Evolutionary conservation across 1,284 basidiomycete genomes (phyloP).

Genomic region (Prillingera fragicola): DNA sequence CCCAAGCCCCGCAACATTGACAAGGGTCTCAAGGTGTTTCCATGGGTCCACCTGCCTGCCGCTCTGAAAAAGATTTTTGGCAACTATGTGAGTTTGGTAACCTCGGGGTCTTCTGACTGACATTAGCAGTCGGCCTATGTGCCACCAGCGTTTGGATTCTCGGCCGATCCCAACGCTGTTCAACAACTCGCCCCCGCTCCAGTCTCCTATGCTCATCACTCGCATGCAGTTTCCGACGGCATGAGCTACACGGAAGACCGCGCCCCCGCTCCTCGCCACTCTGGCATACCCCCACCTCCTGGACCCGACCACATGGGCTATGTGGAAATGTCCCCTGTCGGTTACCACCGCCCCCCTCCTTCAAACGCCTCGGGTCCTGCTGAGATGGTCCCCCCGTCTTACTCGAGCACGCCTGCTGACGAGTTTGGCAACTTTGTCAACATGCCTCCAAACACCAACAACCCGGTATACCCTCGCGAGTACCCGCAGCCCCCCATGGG

Average conservation of each 20-base stretch:
- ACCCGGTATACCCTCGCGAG: too few relatives aligned
- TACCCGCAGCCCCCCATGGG: too few relatives aligned
- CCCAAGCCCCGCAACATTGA: slow-evolving; percentile 95
- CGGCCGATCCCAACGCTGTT: too few relatives aligned
- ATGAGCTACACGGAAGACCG: slow-evolving; percentile 12
- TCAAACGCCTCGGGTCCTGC: background rate
- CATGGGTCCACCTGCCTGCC: slow-evolving; percentile 74
- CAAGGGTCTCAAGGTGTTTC: slow-evolving; percentile 95
- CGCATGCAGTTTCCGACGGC: slow-evolving; percentile 4
- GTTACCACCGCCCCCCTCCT: background rate
- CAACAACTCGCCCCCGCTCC: background rate
- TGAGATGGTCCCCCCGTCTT: slow-evolving; percentile 1
- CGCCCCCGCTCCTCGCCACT: background rate
- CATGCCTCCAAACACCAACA: slow-evolving; percentile 4
- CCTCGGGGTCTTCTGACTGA: background rate
- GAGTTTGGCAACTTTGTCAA: slow-evolving; percentile 11
- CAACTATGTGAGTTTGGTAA: slow-evolving; percentile 69
- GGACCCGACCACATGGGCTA: slow-evolving; percentile 2
- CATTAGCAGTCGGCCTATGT: slow-evolving; percentile 7
- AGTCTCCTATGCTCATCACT: slow-evolving; percentile 9
- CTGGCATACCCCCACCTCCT: background rate
- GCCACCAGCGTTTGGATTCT: slow-evolving; percentile 2
- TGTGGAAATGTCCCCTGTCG: slow-evolving; percentile 2
- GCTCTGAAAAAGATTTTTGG: slow-evolving; percentile 87
- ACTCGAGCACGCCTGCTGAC: background rate